Evolutionary conservation across 2,329 filamentous ascomycete species (phyloP), one percentile per base, ranked within the genome.

Genomic region (Pseudogymnoascus sp.): DNA sequence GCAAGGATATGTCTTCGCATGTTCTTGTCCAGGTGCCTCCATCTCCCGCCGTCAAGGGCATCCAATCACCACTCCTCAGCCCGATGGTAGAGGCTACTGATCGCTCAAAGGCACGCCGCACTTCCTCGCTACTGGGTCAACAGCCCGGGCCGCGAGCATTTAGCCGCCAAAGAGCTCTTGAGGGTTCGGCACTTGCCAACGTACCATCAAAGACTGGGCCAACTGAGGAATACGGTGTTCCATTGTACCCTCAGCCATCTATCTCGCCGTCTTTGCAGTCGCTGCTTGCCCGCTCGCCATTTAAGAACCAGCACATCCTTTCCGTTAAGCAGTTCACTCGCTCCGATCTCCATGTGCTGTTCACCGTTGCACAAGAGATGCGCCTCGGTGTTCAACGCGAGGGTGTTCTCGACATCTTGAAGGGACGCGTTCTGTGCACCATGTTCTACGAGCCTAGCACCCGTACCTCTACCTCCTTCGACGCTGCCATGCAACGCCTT

Each of bases 391-490:
- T 97, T 30, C 90, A 97, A 77, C 88, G 92, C 58, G 88, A 96
- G 70, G 94, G 94, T 63, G 89, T 94, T 30, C 81, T 99, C 58
- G 88, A 94, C 70, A 82, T 96, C 61, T 85, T 99, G 64, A 90
- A 89, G 69, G 92, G 92, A 28, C 86, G 89, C 50, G 85, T 99
- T 11, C 82, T 99, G 37, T 91, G 88, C 77, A 94, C 90, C 2
- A 86, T 99, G 78, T 99, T 99, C 83, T 99, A 92, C 75, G 94
- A 99, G 80, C 94, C 94, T 1, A 97, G 93, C 0, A 99, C 94
- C 2, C 85, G 94, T 60, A 99, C 94, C 4, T 97, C 93, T 11
- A 86, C 90, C 37, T 99, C 94, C 3, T 99, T 99, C 70, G 94
- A 99, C 72, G 90, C 93, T 61, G 94, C 94, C 41, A 99, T 99